phyloP scores from a whole-genome alignment of 306 rosid species.

The Datisca glomerata region DNA sequence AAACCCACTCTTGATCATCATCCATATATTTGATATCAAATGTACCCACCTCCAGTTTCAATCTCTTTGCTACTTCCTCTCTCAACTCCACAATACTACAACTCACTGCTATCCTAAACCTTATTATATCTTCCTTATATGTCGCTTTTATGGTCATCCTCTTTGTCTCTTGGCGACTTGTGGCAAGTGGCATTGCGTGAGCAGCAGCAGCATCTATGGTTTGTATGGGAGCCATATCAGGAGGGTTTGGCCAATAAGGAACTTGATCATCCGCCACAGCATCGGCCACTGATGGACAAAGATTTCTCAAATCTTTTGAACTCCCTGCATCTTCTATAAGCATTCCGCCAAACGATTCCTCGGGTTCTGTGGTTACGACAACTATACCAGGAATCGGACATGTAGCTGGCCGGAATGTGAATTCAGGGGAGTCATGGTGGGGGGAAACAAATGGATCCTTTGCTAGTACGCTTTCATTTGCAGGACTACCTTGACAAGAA shows the following conservation, averaged over 20 bases:
- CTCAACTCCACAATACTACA: constrained; percentile 38
- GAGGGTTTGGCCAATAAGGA: constrained; percentile 35
- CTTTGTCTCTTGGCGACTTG: constrained; percentile 33
- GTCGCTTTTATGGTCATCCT: constrained; percentile 57
- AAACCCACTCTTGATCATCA: constrained; percentile 79
- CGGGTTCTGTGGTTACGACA: constrained; percentile 27
- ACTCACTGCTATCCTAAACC: constrained; percentile 46
- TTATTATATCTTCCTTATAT: constrained; percentile 61
- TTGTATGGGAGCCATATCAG: constrained; percentile 36
- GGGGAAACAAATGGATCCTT: constrained; percentile 30
- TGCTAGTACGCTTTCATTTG: constrained; percentile 23
- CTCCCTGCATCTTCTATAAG: constrained; percentile 63
- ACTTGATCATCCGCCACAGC: constrained; percentile 46
- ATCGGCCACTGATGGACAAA: constrained; percentile 63
- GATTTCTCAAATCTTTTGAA: constrained; percentile 65
- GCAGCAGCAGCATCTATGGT: constrained; percentile 15
- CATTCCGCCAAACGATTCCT: constrained; percentile 57
- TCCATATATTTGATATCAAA: constrained; percentile 75
- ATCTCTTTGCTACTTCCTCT: constrained; percentile 61
- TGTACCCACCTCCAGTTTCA: constrained; percentile 56
- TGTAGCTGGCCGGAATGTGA: constrained; percentile 25
- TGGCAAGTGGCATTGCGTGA: constrained; percentile 16
- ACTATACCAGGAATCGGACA: constrained; percentile 19
- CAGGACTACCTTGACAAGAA: constrained; percentile 72
- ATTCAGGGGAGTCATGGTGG: constrained; percentile 39